A percentile compares a stretch with the other conserved stretches of the same genome.
Evolutionary conservation across 2,329 filamentous ascomycete species (phyloP).

Genomic region (Colletotrichum tamarilloi): DNA sequence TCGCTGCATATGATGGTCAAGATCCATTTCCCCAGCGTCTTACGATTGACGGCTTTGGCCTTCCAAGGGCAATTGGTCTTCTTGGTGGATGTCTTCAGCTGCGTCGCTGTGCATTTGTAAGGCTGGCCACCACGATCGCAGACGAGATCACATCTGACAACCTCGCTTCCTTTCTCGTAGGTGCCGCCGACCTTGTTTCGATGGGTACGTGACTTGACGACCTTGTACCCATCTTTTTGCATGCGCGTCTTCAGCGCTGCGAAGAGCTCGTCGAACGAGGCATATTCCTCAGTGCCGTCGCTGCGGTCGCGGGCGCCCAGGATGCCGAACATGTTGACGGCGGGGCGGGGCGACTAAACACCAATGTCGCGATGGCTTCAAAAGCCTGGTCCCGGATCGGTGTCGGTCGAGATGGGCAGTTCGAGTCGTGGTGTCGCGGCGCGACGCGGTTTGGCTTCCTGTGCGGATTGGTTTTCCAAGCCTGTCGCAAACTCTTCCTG

Average conservation of each 20-base stretch:
- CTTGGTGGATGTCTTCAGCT: conserved; percentile 58
- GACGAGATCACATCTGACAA: conserved; percentile 57
- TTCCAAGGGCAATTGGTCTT: conserved; percentile 60
- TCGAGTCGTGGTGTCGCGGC: conserved; percentile 38
- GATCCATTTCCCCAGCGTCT: conserved; percentile 56
- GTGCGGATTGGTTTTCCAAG: conserved; percentile 36
- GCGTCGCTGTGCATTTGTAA: conserved; percentile 56
- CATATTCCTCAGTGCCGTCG: conserved; percentile 46
- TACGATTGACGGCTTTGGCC: conserved; percentile 56
- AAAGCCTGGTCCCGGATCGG: neutral
- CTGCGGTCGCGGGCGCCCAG: conserved; percentile 50
- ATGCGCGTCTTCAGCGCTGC: conserved; percentile 52
- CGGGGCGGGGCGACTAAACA: conserved; percentile 3
- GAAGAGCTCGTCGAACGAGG: conserved; percentile 55
- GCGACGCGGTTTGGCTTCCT: conserved; percentile 33
- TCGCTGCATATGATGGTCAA: conserved; percentile 56
- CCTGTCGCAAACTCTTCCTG: conserved; percentile 38
- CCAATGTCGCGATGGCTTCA: conserved; percentile 26
- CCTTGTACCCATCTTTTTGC: conserved; percentile 57
- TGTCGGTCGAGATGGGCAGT: conserved; percentile 30
- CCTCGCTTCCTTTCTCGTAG: conserved; percentile 54
- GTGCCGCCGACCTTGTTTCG: conserved; percentile 53
- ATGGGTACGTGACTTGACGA: conserved; percentile 57
- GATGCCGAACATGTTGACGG: conserved; percentile 54
- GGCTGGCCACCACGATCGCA: conserved; percentile 57